Base-by-base conservation (phyloP, 306 rosid species). In the Morella rubra region DNA sequence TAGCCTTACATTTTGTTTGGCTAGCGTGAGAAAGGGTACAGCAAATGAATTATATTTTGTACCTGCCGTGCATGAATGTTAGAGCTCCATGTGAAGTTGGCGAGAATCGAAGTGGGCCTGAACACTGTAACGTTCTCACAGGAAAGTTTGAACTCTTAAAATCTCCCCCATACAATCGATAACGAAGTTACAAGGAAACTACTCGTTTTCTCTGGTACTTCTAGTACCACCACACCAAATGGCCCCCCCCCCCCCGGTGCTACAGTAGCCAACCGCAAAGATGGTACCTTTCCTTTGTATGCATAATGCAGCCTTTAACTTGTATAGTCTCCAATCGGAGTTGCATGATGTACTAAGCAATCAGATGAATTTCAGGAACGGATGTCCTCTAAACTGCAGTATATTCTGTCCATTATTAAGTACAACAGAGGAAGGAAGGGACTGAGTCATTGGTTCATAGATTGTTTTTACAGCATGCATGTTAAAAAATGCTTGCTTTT, bases 101-200 rank as follows among this genome's bases (percentile, higher is more conserved):
- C 41, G 46, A 66, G 71, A 18, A 66, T 66, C 71, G 14, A 42
- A 16, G 16, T n/a, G 70, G 70, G 70, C 70, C 24, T 40, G 7
- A 42, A 41, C 13, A 27, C 16, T n/a, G 8, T 65, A 41, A 27
- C 47, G 15, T 66, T 1, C 50, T 42, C 71, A 66, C 50, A 49
- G 71, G 71, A 42, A 66, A 42, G 24, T 66, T 62, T 62, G 3
- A 22, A 12, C 41, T 47, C 70, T 40, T 32, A 32, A 40, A 61
- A 40, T 64, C 16, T 59, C 65, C 15, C 41, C 10, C 11, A 59
- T 40, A 64, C 49, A 42, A 65, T n/a, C 6, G 27, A 16, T 4
- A 40, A 16, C 20, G 64, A 56, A 20, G 22, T 41, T 65, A 65
- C 14, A 41, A 7, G 50, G 16, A 41, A 41, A 4, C 22, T 42